Base-by-base conservation (phyloP, 148 eudicot species). In the Rhododendron mucronatum region DNA sequence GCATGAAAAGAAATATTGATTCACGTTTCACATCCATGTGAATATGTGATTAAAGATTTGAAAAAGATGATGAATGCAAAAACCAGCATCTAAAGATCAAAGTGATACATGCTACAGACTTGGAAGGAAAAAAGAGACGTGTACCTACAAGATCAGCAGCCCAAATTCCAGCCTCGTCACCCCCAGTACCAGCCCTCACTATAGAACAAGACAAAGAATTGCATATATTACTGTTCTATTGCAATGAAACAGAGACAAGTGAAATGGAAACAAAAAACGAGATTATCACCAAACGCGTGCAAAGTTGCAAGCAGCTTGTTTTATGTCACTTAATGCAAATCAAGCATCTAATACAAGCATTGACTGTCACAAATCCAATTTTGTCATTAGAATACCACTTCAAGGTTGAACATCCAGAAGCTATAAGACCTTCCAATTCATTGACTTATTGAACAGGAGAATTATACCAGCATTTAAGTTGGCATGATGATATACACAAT, bases 131-230 rank as follows among this genome's bases (percentile, higher is more conserved):
- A 92, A 87, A 69, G 88, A 88, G 87, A 87, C 87, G 90, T 94
- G 94, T 97, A 97, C 99, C 98, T 97, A 95, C 99, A 95, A 97
- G 99, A 92, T 97, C 99, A 97, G 94, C 98, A 92, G 96, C 99
- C 98, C 98, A 97, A 21, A 97, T 78, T 90, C 99, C 99, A 91
- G 99, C 99, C 85, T 97, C 99, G 78, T 97, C 99, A 37, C 99
- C 99, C 79, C 99, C 99, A 78, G 98, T 94, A 84, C 99, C 99
- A 85, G 99, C 99, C 89, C 99, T 91, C 81, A 95, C 99, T 97
- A 92, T 85, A 92, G 88, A 87, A 83, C 23, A 86, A 57, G 71
- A 67, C 28, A 86, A 81, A 37, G 57, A 78, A 9, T 15, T 44
- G 18, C 7, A n/a, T 8, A 4, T 39, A 57, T 82, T 44, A 86